Percentiles rank a stretch among this genome's conserved stretches.
phyloP scores from a whole-genome alignment of 2,329 filamentous ascomycete species.

The Xylaria sp. region DNA sequence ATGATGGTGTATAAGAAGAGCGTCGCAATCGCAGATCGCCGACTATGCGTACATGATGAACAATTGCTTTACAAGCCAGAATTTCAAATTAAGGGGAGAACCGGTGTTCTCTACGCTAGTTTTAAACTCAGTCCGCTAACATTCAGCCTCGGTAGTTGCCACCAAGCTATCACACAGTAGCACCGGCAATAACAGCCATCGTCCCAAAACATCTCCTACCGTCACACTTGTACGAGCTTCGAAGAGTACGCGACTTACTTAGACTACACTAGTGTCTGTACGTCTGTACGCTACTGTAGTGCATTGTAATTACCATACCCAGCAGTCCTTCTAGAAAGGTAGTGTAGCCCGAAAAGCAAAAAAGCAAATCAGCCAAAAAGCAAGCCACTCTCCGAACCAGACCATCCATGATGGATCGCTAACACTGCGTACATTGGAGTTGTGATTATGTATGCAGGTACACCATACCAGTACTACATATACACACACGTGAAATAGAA shows the following conservation, averaged over 20 bases:
- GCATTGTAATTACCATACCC: neutral
- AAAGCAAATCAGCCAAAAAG: neutral
- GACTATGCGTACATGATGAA: too few species aligned
- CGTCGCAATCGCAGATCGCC: neutral
- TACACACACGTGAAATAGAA: too few species aligned
- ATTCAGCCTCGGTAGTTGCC: neutral
- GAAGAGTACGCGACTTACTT: too few species aligned
- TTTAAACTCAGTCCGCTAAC: neutral
- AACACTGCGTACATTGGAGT: too few species aligned
- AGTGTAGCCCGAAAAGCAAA: neutral
- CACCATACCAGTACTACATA: too few species aligned
- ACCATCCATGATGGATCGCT: neutral
- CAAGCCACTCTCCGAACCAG: conserved; percentile 4
- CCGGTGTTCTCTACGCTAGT: neutral
- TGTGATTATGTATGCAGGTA: neutral
- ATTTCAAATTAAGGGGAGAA: neutral
- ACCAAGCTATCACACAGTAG: neutral
- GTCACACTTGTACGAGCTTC: neutral
- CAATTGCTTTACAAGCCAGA: neutral
- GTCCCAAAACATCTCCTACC: neutral
- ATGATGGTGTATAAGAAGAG: neutral
- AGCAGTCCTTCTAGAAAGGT: neutral
- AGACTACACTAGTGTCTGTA: neutral
- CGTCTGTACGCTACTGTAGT: neutral
- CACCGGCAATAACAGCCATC: neutral